Evolutionary conservation across 2,329 filamentous ascomycete genomes (phyloP), one percentile per base, ranked within the genome.

Genomic region (Chrysosporium keratinophilum): DNA sequence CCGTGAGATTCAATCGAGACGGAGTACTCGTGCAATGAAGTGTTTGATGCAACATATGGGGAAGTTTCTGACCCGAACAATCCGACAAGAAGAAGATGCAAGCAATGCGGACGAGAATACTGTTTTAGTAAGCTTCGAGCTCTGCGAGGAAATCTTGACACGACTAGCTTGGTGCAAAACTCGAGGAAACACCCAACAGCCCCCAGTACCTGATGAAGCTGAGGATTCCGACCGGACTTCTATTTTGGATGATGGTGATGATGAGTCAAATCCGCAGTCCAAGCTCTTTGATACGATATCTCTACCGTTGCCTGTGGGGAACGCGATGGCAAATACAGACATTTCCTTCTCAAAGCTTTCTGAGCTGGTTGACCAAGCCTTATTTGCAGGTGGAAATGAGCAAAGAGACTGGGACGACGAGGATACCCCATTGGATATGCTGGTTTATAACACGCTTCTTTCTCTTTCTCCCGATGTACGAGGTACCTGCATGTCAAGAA

Each of bases 401-500:
- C 71, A 63, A 62, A 73, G 63, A 66, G 81, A 82, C 39, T 82
- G 89, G 57, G 93, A 98, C 64, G 90, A 97, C 62, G 78, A 98
- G 61, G 91, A 97, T 59, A 77, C 87, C 15, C 83, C 91, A 0
- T 64, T 97, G 1, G 87, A 87, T 50, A 66, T 83, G 11, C 77
- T 97, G 7, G 75, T 94, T 2, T 94, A 95, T 69, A 79, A 80
- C 51, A 79, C 83, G 37, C 77, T 98, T 1, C 75, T 94, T 1
- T 77, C 81, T 6, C 75, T 96, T 1, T 87, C 89, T 0, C 72
- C 91, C 3, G 93, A 98, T 67, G 82, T 90, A 3, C 82, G 93
- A 20, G 84, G 86, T 0, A 71, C 84, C 3, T 96, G 91, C 68
- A 93, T 96, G 82, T 83, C 89, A 1, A 85, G 91, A 39, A 86